Base-by-base conservation (phyloP, 345 rosid species). In the Moringa oleifera region DNA sequence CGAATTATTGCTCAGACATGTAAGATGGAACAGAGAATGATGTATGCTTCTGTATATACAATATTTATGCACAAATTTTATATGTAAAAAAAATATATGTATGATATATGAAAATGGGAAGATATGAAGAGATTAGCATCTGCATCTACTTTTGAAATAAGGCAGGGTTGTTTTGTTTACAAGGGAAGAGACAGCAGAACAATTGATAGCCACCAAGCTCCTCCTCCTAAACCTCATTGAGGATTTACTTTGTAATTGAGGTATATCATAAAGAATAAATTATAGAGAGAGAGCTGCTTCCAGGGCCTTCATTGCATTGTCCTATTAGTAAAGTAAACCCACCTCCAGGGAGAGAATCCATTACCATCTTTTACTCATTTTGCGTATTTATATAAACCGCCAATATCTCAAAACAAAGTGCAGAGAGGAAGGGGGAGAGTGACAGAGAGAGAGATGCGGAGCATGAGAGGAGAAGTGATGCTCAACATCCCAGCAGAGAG, bases 401-500 rank as follows among this genome's bases (percentile, higher is more conserved):
- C 10, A 24, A 49, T 52, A 18, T 7, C 23, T 18, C 25, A 49
- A 24, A 20, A 7, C 21, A 17, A 0, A 15, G 11, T n/a, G 0
- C 12, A 41, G 47, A 28, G 20, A 22, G 31, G 25, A 1, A 49
- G 45, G 25, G 18, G 21, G 21, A 57, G 28, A 23, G 23, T 20
- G 20, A 2, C 4, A 12, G 0, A 11, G 24, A 57, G 31, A 53
- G 23, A 64, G 59, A 80, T 75, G 80, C 1, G 47, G 73, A 73
- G 52, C 49, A 45, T 68, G 67, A 55, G 62, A 66, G 85, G 85
- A 41, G 73, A 81, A 18, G 80, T 71, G 51, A 68, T 24, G 60
- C 79, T 81, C 15, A 70, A 68, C 63, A 62, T 81, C 23, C 49
- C 73, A 7, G 77, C 85, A 10, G 68, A 75, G 65, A 69, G 50